Evolutionary conservation across 148 eudicot species (phyloP).

Genomic region (Spergularia marina): DNA sequence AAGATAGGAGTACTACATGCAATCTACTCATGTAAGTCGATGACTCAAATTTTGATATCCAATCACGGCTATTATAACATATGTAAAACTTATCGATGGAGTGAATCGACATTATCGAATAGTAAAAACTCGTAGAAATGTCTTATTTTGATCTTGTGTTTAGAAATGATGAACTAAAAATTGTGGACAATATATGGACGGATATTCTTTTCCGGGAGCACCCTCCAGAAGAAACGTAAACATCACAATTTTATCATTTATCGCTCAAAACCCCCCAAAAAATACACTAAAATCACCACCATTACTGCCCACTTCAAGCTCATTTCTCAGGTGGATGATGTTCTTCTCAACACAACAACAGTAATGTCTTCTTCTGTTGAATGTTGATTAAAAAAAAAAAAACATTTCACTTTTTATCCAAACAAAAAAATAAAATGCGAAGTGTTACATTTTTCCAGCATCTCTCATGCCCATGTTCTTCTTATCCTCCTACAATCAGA

Average conservation of each 20-base stretch:
- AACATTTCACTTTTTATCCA: neutral
- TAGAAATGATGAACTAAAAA: neutral
- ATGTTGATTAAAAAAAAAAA: neutral
- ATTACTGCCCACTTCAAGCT: neutral
- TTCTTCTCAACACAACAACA: neutral
- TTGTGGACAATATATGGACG: slow-evolving; percentile 20
- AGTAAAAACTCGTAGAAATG: too few relatives aligned
- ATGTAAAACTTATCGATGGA: too few relatives aligned
- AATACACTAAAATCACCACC: too few relatives aligned
- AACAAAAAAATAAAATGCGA: slow-evolving; percentile 29
- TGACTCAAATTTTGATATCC: too few relatives aligned
- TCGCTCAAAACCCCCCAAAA: neutral
- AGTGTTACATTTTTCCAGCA: slow-evolving; percentile 27
- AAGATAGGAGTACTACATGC: too few relatives aligned
- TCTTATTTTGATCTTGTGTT: neutral
- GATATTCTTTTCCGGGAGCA: slow-evolving; percentile 15
- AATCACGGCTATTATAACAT: too few relatives aligned
- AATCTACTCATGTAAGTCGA: too few relatives aligned
- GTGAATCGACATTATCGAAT: too few relatives aligned
- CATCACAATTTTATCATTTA: too few relatives aligned
- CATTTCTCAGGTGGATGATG: neutral
- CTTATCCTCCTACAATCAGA: slow-evolving; percentile 12
- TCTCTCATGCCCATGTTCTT: slow-evolving; percentile 23
- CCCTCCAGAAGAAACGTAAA: slow-evolving; percentile 12
- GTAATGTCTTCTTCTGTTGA: neutral